Evolutionary conservation across 148 eudicot species (phyloP).

Genomic region (Rhododendron mucronatum): DNA sequence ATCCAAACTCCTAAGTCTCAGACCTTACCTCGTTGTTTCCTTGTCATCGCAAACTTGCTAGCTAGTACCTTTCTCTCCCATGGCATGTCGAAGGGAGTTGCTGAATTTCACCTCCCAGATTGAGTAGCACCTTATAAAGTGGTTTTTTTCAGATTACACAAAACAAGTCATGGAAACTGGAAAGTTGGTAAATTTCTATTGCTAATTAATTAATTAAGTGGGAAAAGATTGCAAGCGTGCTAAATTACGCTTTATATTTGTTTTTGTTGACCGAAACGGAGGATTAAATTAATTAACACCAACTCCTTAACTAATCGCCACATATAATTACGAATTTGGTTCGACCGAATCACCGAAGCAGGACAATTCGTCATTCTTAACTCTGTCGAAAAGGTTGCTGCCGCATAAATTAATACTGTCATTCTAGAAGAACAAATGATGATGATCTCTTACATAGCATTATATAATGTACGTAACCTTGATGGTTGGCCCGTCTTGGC

Average conservation of each 20-base stretch:
- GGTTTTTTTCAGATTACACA: neutral
- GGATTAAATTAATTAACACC: neutral
- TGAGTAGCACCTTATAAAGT: neutral
- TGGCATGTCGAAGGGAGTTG: neutral
- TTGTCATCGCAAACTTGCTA: no score
- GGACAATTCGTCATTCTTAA: neutral
- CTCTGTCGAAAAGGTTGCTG: neutral
- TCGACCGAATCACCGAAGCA: neutral
- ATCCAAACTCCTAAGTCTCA: no score
- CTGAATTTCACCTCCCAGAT: neutral
- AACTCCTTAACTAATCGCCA: neutral
- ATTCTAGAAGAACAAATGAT: neutral
- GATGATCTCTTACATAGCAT: neutral
- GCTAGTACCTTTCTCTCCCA: neutral
- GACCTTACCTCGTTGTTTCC: no score
- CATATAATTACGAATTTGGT: neutral
- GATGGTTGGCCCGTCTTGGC: no score
- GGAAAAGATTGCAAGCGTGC: neutral
- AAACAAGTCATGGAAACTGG: neutral
- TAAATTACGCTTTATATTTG: neutral
- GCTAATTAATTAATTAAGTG: neutral
- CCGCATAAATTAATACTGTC: neutral
- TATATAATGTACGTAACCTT: no score
- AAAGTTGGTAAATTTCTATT: neutral
- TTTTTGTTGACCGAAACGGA: neutral